phyloP scores from a whole-genome alignment of 2,329 filamentous ascomycete genomes.

The Trichothecium roseum region DNA sequence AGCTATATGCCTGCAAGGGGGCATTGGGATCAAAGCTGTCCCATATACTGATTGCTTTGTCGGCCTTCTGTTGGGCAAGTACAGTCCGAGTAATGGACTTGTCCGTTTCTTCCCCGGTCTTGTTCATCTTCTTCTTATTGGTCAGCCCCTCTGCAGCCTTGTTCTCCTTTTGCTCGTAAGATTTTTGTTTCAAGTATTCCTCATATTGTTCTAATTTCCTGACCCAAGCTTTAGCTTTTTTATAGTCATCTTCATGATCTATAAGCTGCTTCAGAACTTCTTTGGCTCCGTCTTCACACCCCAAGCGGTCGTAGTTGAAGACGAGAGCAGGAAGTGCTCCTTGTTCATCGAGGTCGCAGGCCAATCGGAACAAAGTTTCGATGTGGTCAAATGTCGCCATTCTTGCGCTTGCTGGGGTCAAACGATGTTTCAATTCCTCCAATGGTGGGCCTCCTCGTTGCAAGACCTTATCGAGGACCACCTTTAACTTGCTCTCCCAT shows the following conservation, averaged over 20 bases:
- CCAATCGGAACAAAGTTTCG: slow-evolving; percentile 34
- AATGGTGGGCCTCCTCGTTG: slow-evolving; percentile 28
- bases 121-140: slow-evolving; percentile 17
- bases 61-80: slow-evolving; percentile 43
- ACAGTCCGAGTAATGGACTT: slow-evolving; percentile 41
- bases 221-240: slow-evolving; percentile 50
- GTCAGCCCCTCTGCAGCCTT: slow-evolving; percentile 2
- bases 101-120: slow-evolving; percentile 32
- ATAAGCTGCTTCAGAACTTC: slow-evolving; percentile 40
- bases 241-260: slow-evolving; percentile 30
- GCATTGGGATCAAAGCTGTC: slow-evolving; percentile 58
- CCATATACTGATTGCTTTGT: slow-evolving; percentile 43
- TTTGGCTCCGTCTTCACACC: slow-evolving; percentile 50
- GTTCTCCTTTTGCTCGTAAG: slow-evolving; percentile 15
- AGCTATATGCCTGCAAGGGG: slow-evolving; percentile 53
- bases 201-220: slow-evolving; percentile 43
- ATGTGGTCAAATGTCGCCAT: neutral
- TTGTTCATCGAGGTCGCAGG: slow-evolving; percentile 49
- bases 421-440: slow-evolving; percentile 27
- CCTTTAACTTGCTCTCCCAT: slow-evolving; percentile 56
- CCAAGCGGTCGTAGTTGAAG: slow-evolving; percentile 63
- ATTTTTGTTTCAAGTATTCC: slow-evolving; percentile 33
- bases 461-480: slow-evolving; percentile 50
- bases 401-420: neutral
- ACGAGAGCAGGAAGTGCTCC: slow-evolving; percentile 62